phyloP scores from a whole-genome alignment of 768 basidiomycete genomes.

The Boletus rufocinnamomeus region DNA sequence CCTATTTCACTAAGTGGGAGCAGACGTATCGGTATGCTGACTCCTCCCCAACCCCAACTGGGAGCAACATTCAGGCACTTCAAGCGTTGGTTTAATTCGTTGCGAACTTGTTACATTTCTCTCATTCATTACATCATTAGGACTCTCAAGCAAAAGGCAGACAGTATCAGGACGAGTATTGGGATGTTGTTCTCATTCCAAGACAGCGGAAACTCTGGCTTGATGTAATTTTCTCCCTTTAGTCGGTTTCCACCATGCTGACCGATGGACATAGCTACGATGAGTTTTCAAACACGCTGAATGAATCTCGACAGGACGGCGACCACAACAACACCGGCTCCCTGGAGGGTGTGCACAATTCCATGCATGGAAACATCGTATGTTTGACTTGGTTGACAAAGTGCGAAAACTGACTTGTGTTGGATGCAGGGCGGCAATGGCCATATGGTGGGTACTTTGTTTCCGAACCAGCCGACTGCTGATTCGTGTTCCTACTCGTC shows the following conservation, averaged over 20 bases:
- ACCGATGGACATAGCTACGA: conserved; percentile 25
- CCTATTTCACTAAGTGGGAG: conserved; percentile 25
- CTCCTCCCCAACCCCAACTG: conserved; percentile 10
- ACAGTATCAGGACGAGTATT: conserved; percentile 14
- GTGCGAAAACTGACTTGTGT: neutral
- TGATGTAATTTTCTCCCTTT: conserved; percentile 8
- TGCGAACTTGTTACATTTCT: neutral
- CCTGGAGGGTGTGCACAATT: conserved; percentile 26
- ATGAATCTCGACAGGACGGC: conserved; percentile 20
- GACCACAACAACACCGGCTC: conserved; percentile 18
- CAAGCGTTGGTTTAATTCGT: conserved; percentile 15
- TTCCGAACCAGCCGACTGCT: neutral
- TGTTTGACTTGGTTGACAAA: neutral
- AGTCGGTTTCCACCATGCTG: neutral
- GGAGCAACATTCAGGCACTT: conserved; percentile 15
- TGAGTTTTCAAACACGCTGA: conserved; percentile 30
- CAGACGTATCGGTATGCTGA: conserved; percentile 23
- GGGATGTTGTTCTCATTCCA: conserved; percentile 25
- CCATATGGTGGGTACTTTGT: conserved; percentile 26
- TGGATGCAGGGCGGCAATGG: conserved; percentile 28
- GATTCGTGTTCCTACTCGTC: neutral
- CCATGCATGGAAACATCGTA: conserved; percentile 23
- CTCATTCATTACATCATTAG: conserved; percentile 7
- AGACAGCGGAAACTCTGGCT: conserved; percentile 13
- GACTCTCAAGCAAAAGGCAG: conserved; percentile 18